A percentile compares a stretch with the other conserved stretches of the same genome.
Conservation (phyloP, 768 basidiomycete genomes). For the Leccinellum luteum region DNA sequence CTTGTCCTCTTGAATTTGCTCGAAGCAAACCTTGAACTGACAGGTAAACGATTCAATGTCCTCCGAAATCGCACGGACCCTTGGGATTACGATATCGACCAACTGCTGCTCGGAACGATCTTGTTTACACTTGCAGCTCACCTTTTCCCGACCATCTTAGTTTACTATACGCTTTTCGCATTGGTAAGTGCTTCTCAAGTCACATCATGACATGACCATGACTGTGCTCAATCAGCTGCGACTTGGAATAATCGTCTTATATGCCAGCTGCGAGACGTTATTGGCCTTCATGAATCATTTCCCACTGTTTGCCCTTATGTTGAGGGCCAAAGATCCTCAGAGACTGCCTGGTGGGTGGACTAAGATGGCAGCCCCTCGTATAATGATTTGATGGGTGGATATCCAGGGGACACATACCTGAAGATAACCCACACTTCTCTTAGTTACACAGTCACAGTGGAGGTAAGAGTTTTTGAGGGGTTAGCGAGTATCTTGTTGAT, state of each 20-base stretch:
- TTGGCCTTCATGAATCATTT: constrained; percentile 89
- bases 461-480: constrained; percentile 10
- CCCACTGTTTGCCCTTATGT: constrained; percentile 84
- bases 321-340: constrained; percentile 79
- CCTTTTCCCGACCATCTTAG: constrained; percentile 79
- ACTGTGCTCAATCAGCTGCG: constrained; percentile 41
- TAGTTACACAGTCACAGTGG: constrained; percentile 19
- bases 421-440: constrained; percentile 24
- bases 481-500: neutral
- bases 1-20: neutral
- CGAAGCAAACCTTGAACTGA: neutral
- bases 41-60: constrained; percentile 87
- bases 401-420: constrained; percentile 29
- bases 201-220: neutral
- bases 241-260: constrained; percentile 51
- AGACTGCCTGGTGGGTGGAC: constrained; percentile 67
- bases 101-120: constrained; percentile 91
- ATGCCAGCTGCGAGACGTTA: constrained; percentile 60
- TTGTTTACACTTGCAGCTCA: constrained; percentile 81
- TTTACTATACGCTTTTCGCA: constrained; percentile 84
- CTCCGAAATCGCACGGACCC: constrained; percentile 85
- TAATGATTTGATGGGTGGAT: neutral
- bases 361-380: neutral
- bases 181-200: constrained; percentile 37
- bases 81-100: constrained; percentile 90